These are phyloP conservation scores for Aureobasidium namibiae DNA, from an alignment of 2,329 filamentous ascomycete genomes.

Conservation along the genomic window DNA sequence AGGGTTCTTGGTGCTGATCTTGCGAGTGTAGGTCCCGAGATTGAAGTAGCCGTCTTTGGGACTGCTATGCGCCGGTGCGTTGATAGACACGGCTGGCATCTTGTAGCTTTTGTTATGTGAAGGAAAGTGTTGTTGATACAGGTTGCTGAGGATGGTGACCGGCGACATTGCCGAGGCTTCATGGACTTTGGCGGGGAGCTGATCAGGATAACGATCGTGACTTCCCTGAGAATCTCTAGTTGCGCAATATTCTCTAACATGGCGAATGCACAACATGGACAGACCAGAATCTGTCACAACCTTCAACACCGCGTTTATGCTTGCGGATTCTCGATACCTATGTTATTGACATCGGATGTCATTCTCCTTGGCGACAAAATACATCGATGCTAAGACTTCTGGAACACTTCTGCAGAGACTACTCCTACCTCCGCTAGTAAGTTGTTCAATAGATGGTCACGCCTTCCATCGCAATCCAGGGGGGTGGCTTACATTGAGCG, in stretches of 20 bases:
- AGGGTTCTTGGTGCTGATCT: constrained; percentile 45
- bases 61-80: background rate
- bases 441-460: too few species aligned
- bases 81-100: constrained; percentile 4
- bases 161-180: background rate
- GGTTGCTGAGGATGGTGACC: background rate
- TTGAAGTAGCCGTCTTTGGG: constrained; percentile 35
- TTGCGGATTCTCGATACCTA: too few species aligned
- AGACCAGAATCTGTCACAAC: background rate
- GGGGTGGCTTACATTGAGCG: too few species aligned
- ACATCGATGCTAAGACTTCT: too few species aligned
- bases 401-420: too few species aligned
- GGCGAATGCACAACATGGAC: too few species aligned
- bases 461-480: too few species aligned
- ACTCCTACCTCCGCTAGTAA: too few species aligned
- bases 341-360: background rate
- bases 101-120: background rate
- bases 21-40: constrained; percentile 50
- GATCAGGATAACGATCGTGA: background rate
- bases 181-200: background rate
- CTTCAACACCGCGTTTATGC: background rate
- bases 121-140: background rate
- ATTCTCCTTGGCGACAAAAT: background rate
- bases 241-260: background rate
- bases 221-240: too few species aligned